Evolutionary conservation across 2,329 filamentous ascomycete genomes (phyloP), one percentile per base, ranked within the genome.

Genomic region (Monosporascus sp.): DNA sequence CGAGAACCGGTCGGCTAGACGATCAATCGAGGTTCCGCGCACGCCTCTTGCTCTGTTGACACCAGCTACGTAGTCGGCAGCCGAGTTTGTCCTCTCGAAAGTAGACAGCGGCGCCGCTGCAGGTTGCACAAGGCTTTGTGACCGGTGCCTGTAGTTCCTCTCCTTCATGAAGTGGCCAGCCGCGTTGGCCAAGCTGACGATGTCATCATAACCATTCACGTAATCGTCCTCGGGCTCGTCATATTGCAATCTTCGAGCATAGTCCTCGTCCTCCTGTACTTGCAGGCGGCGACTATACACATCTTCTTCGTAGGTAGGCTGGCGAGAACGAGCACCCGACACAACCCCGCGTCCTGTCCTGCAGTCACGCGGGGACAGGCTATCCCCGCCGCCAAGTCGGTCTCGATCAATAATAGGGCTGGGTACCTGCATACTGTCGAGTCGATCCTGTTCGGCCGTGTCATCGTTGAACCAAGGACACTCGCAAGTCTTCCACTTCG

Each of bases 401-500:
- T 71, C 70, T n/a, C 67, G 69, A 24, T 70, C 69, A 47, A 59
- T 60, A 24, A 72, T 62, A 18, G 69, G 66, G 38, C 71, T 65
- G 1, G 78, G 75, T 5, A 79, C 68, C 41, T 76, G 72, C 72
- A 83, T 77, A 54, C 82, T 76, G 15, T 78, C 74, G 9, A 82
- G 67, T 3, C 74, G 74, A 58, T 87, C 83, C 14, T 72, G 73
- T 50, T 84, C 81, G 5, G 73, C 67, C 3, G 67, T 59, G 25
- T 82, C 78, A 62, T 85, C 82, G 65, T 85, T 88, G 74, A 92
- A 91, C 83, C 85, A 89, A 0, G 88, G 86, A 60, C 90, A 96
- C 50, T 88, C 83, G 65, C 90, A 96, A 1, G 78, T 85, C 72
- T 90, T 93, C 90, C 90, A 95, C 62, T 88, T 88, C 35, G 76